Evolutionary conservation across 345 rosid species (phyloP), one percentile per base, ranked within the genome.

Genomic region (Eucalyptus leucophloia): DNA sequence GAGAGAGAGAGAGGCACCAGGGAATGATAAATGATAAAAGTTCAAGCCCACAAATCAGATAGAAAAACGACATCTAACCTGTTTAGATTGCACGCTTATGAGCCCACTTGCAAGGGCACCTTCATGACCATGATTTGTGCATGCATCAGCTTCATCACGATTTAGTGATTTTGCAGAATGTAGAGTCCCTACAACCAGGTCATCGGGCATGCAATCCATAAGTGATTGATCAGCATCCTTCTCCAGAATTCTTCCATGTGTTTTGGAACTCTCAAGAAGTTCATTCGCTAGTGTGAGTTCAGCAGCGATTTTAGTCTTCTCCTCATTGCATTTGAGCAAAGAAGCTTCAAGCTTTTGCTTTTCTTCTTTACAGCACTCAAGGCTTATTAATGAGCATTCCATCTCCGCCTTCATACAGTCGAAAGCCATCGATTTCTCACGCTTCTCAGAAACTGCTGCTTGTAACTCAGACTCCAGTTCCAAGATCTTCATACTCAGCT

Each of bases 351-450:
- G 95, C 85, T 92, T 96, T 88, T 96, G 92, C 87, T 98, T 97
- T 92, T 98, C 99, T 95, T 97, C 99, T 93, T 96, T 98, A 87
- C 99, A 98, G 93, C 99, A 98, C 90, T 97, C 98, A 2, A 98
- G 98, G 92, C 98, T 98, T 90, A 98, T 95, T 86, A 94, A 93
- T 88, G 99, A 92, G 92, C 99, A 98, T 89, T 98, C 99, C 92
- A 96, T 89, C 91, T 98, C 98, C 89, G 99, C 99, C 92, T 97
- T 98, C 97, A 96, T 95, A 92, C 93, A 72, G 91, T 98, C 99
- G 49, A 95, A 96, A 88, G 93, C 94, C 60, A 93, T 96, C 69
- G 89, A 90, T 89, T 92, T 96, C 92, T 97, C 99, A 91, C 98
- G 98, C 93, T 92, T 97, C 37, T 97, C 98, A 50, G 93, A 92